Percentiles rank a stretch among this genome's conserved stretches.
phyloP scores from a whole-genome alignment of 495 filamentous ascomycete genomes.

The Penicillium cataractarum region DNA sequence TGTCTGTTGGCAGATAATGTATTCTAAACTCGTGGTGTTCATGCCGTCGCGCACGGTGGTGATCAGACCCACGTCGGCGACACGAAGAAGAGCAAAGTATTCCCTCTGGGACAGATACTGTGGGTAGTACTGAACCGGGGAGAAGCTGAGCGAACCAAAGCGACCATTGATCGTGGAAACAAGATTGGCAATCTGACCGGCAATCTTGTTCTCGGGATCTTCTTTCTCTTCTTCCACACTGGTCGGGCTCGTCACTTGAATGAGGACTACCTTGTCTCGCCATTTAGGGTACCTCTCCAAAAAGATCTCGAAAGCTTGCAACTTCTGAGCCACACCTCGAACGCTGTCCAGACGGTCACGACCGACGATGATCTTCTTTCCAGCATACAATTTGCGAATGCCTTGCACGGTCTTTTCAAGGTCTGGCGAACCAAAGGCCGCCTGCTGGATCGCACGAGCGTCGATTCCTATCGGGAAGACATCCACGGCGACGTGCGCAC shows the following conservation, averaged over 20 bases:
- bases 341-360: slow-evolving; percentile 89
- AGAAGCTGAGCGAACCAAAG: slow-evolving; percentile 81
- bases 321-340: slow-evolving; percentile 87
- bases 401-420: slow-evolving; percentile 67
- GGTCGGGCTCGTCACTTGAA: slow-evolving; percentile 91
- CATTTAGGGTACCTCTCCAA: slow-evolving; percentile 85
- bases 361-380: slow-evolving; percentile 92
- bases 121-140: slow-evolving; percentile 89
- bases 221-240: slow-evolving; percentile 73
- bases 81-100: slow-evolving; percentile 87
- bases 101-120: slow-evolving; percentile 86
- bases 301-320: slow-evolving; percentile 90
- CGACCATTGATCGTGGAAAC: slow-evolving; percentile 88
- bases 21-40: slow-evolving; percentile 95
- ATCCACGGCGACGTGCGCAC: slow-evolving; percentile 82
- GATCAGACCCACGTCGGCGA: slow-evolving; percentile 86
- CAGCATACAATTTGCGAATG: slow-evolving; percentile 73
- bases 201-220: slow-evolving; percentile 68
- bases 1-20: slow-evolving; percentile 86
- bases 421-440: slow-evolving; percentile 67
- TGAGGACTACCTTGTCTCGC: slow-evolving; percentile 88
- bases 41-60: slow-evolving; percentile 93
- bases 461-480: slow-evolving; percentile 93
- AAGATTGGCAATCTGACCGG: slow-evolving; percentile 82
- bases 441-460: slow-evolving; percentile 66